Evolutionary conservation across 1,284 basidiomycete species (phyloP), one percentile per base, ranked within the genome.

Genomic region (Tilletiaria anomala): DNA sequence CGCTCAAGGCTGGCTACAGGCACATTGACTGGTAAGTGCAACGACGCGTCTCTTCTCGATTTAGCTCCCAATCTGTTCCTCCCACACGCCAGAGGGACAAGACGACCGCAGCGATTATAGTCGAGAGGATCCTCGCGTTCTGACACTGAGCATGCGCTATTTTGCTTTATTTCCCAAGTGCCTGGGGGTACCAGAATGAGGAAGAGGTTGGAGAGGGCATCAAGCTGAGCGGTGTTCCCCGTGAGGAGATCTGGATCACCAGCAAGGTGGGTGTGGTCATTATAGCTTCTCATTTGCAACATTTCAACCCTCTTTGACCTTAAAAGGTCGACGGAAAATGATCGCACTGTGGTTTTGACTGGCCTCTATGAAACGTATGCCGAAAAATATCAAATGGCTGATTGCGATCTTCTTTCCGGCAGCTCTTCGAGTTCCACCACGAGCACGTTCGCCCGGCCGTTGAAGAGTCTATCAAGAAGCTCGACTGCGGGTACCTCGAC

Each of bases 201-300:
- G 82, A 78, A 61, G 82, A 87, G 68, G 84, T 85, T 18, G 86
- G 83, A 14, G 61, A 80, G 41, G 87, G 84, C 31, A 78, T 91
- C 65, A 70, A 72, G 31, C 75, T 73, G 34, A 80, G 79, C 40
- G 84, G 72, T 18, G 70, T 88, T 17, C 77, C 78, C 39, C 76
- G 86, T 50, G 74, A 76, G 33, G 80, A 88, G 48, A 75, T 91
- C 50, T 89, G 83, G 68, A 77, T 89, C 45, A 83, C 84, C 5
- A 80, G 79, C 45, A 86, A 89, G 70, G 72, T 87, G 33, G 84
- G 81, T 77, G 71, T 75, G n/a, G n/a, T n/a, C n/a, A n/a, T n/a
- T n/a, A n/a, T n/a, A n/a, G n/a, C n/a, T n/a, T n/a, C n/a, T n/a
- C n/a, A n/a, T n/a, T n/a, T n/a, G n/a, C n/a, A n/a, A n/a, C n/a